Evolutionary conservation across 2,329 filamentous ascomycete genomes (phyloP).

Genomic region (Diaporthe sp.): DNA sequence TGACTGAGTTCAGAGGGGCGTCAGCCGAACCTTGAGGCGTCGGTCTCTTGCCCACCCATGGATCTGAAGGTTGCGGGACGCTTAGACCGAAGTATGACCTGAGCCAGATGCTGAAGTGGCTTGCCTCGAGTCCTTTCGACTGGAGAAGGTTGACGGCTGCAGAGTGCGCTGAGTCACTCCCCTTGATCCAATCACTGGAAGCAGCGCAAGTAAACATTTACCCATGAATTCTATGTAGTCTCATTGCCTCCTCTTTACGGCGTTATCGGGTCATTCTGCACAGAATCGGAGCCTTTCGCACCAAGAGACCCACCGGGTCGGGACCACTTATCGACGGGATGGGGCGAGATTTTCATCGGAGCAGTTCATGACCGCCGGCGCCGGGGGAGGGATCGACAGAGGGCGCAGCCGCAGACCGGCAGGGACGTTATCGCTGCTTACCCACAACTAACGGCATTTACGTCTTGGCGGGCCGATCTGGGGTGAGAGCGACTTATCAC

Average conservation of each 20-base stretch:
- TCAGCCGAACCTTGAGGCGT: slow-evolving; percentile 10
- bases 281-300: slow-evolving; percentile 9
- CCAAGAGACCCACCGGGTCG: slow-evolving; percentile 5
- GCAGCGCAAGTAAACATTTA: neutral
- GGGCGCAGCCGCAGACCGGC: slow-evolving; percentile 11
- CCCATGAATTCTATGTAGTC: neutral
- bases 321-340: slow-evolving; percentile 14
- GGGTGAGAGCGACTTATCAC: slow-evolving; percentile 24
- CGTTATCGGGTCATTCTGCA: slow-evolving; percentile 5
- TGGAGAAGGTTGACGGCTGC: neutral
- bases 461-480: slow-evolving; percentile 14
- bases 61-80: neutral
- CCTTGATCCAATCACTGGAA: neutral
- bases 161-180: neutral
- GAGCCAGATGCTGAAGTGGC: neutral
- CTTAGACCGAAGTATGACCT: neutral
- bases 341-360: slow-evolving; percentile 30
- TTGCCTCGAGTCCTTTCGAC: neutral
- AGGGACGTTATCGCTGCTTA: slow-evolving; percentile 27
- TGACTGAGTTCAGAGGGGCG: neutral
- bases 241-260: neutral
- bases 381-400: slow-evolving; percentile 24
- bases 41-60: too few relatives aligned
- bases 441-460: slow-evolving; percentile 19
- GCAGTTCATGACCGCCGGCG: slow-evolving; percentile 22